Percentiles rank a stretch among this genome's conserved stretches.
Evolutionary conservation across 371 early-diverging fungal species (phyloP).

Genomic region (Mortierella sp.): DNA sequence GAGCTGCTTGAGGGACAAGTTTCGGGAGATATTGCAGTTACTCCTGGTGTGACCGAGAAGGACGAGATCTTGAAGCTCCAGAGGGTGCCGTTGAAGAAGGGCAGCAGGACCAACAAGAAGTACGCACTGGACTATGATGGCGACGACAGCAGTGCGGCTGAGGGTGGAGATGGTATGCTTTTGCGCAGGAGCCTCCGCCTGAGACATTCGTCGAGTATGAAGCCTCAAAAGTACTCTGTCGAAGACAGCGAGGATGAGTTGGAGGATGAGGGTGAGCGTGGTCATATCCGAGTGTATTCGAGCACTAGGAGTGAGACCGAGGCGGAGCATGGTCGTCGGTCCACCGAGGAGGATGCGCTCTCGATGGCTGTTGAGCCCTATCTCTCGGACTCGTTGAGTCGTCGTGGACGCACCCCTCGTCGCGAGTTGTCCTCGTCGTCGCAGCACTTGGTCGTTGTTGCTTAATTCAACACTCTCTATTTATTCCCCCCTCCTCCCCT

Average conservation of each 20-base stretch:
- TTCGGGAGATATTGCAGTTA: slow-evolving; percentile 3
- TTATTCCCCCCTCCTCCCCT: neutral
- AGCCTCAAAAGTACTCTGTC: slow-evolving; percentile 7
- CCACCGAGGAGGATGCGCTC: slow-evolving; percentile 50
- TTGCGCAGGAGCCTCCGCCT: slow-evolving; percentile 27
- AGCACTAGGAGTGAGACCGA: slow-evolving; percentile 44
- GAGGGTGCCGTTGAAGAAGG: slow-evolving; percentile 27
- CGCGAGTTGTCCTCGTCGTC: slow-evolving; percentile 27
- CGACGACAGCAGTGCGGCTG: slow-evolving; percentile 51
- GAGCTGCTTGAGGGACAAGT: slow-evolving; percentile 15
- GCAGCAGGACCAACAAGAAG: slow-evolving; percentile 20
- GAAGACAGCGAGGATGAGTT: slow-evolving; percentile 22
- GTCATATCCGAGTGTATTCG: slow-evolving; percentile 21
- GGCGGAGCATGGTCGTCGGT: slow-evolving; percentile 55
- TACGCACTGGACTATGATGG: slow-evolving; percentile 45
- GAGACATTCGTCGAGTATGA: slow-evolving; percentile 10
- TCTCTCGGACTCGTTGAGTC: slow-evolving; percentile 50
- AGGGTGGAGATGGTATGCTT: slow-evolving; percentile 25
- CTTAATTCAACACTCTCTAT: neutral
- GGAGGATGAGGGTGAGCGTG: slow-evolving; percentile 2
- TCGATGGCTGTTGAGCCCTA: slow-evolving; percentile 56
- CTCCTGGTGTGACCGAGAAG: slow-evolving; percentile 8
- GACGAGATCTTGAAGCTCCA: slow-evolving; percentile 38
- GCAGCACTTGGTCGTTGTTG: slow-evolving; percentile 35
- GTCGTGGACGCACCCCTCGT: slow-evolving; percentile 41